These are phyloP conservation scores for Ophiocordyceps camponoti-rufipedis DNA, from an alignment of 2,329 filamentous ascomycete genomes.

Conservation along the genomic window DNA sequence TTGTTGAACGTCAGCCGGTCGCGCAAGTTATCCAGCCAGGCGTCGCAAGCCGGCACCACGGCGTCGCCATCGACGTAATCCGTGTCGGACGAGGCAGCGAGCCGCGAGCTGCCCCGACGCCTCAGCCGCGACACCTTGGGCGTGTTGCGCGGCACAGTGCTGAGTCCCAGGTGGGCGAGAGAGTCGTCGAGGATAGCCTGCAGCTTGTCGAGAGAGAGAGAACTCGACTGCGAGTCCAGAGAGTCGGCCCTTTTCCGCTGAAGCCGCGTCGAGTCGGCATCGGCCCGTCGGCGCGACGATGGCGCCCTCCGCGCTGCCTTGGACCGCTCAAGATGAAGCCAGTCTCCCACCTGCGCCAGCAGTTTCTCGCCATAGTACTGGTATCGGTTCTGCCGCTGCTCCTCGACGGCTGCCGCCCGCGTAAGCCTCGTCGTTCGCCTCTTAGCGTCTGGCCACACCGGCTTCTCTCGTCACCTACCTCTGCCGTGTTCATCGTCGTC, in stretches of 20 bases:
- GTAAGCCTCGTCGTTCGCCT: slow-evolving; percentile 1
- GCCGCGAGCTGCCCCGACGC: slow-evolving; percentile 12
- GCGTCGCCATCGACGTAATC: slow-evolving; percentile 69
- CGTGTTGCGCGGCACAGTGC: slow-evolving; percentile 22
- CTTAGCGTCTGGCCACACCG: background rate
- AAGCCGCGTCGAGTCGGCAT: slow-evolving; percentile 2
- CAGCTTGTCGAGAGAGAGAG: slow-evolving; percentile 59
- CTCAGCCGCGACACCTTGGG: slow-evolving; percentile 25
- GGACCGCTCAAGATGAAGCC: slow-evolving; percentile 64
- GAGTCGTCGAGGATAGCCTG: slow-evolving; percentile 63
- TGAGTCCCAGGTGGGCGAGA: slow-evolving; percentile 34
- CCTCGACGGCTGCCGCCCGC: slow-evolving; percentile 27
- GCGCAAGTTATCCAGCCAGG: slow-evolving; percentile 73
- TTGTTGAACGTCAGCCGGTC: slow-evolving; percentile 79
- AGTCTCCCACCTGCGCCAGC: slow-evolving; percentile 59
- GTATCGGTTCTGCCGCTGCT: slow-evolving; percentile 13
- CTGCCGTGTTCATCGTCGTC: background rate
- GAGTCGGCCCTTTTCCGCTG: slow-evolving; percentile 29
- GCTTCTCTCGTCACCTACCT: background rate
- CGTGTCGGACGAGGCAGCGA: slow-evolving; percentile 55
- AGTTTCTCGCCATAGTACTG: slow-evolving; percentile 35
- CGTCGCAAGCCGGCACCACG: slow-evolving; percentile 72
- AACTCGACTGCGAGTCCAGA: slow-evolving; percentile 46
- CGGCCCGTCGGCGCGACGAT: slow-evolving; percentile 19
- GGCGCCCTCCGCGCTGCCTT: slow-evolving; percentile 17